Evolutionary conservation across 1,139 yeast species (phyloP).

Genomic region (Arxiozyma slooffiae): DNA sequence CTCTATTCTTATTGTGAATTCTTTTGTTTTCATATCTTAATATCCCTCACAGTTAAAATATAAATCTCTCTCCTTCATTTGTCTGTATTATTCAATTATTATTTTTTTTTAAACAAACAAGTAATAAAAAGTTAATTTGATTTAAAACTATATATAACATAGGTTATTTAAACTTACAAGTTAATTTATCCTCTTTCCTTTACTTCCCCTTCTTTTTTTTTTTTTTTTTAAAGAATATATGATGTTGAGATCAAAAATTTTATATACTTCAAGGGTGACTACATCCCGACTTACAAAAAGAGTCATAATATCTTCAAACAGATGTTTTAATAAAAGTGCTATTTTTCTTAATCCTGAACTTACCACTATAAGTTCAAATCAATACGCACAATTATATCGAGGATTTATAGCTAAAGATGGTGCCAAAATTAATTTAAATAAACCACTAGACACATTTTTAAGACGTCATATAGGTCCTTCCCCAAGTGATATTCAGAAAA

Average conservation of each 20-base stretch:
- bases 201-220: neutral
- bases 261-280: neutral
- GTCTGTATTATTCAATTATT: neutral
- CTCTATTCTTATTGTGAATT: neutral
- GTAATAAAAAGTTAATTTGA: neutral
- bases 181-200: neutral
- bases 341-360: neutral
- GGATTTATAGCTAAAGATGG: neutral
- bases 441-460: constrained; percentile 64
- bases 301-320: neutral
- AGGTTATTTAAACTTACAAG: too few relatives aligned
- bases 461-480: constrained; percentile 89
- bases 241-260: constrained; percentile 3
- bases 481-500: constrained; percentile 47
- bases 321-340: neutral
- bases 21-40: neutral
- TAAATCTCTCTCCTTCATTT: neutral
- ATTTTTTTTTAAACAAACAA: too few relatives aligned
- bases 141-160: neutral
- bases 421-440: neutral
- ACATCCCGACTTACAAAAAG: neutral
- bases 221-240: neutral
- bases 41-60: neutral
- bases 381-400: constrained; percentile 2
- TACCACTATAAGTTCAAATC: constrained; percentile 1